Percentiles rank a stretch among this genome's conserved stretches.
Evolutionary conservation across 768 basidiomycete species (phyloP).

Genomic region (Phlebiopsis flavidoalba): DNA sequence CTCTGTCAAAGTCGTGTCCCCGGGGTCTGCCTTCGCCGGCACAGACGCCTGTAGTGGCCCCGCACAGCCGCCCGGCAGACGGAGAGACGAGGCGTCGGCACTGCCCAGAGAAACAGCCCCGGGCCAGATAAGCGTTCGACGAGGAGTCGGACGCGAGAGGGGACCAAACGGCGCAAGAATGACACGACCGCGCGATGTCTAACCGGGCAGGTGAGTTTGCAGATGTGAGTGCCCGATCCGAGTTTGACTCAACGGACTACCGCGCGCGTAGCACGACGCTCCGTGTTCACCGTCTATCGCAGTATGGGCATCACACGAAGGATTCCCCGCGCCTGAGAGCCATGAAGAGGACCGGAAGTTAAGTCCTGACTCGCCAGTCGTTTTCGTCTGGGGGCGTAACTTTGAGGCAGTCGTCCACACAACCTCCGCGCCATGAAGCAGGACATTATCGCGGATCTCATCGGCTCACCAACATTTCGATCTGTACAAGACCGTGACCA

Average conservation of each 20-base stretch:
- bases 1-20: background rate
- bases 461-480: constrained; percentile 36
- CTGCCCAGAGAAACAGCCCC: constrained; percentile 34
- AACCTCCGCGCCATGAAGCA: constrained; percentile 70
- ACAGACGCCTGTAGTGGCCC: background rate
- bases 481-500: constrained; percentile 57
- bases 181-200: constrained; percentile 62
- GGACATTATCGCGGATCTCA: constrained; percentile 56
- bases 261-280: constrained; percentile 56
- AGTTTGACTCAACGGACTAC: background rate
- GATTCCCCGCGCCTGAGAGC: constrained; percentile 58
- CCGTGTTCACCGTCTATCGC: constrained; percentile 56
- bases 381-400: constrained; percentile 83
- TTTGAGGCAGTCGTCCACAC: constrained; percentile 65
- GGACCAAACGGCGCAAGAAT: constrained; percentile 42
- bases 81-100: constrained; percentile 8
- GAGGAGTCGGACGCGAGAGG: constrained; percentile 30
- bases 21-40: constrained; percentile 1
- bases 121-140: constrained; percentile 29
- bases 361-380: constrained; percentile 47
- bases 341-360: constrained; percentile 51
- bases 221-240: background rate
- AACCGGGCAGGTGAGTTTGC: constrained; percentile 55
- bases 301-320: constrained; percentile 54
- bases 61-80: constrained; percentile 6